Evolutionary conservation across 371 early-diverging fungal genomes (phyloP).

Genomic region (Rhizopus sp.): DNA sequence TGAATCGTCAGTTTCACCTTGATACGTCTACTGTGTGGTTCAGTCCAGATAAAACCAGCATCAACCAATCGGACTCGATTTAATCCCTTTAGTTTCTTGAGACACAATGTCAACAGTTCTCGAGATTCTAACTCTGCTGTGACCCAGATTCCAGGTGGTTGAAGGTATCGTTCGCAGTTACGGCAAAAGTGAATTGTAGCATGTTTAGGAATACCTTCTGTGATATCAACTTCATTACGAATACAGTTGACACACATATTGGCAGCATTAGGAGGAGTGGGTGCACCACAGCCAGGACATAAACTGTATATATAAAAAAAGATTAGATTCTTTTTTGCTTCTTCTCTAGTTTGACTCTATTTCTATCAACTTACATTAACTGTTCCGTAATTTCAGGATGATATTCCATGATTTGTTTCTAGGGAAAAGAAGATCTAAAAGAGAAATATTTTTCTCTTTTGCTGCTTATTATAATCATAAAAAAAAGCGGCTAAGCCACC

Average conservation of each 20-base stretch:
- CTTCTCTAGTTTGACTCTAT: not conserved
- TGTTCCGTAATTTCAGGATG: conserved; percentile 53
- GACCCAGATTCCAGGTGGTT: conserved; percentile 96
- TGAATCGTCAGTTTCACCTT: conserved; percentile 98
- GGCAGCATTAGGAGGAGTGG: conserved; percentile 96
- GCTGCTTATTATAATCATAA: not conserved
- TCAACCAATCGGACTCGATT: conserved; percentile 94
- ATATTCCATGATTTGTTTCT: conserved; percentile 39
- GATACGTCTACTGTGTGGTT: conserved; percentile 94
- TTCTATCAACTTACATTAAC: conserved; percentile 41
- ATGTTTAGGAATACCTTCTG: conserved; percentile 97
- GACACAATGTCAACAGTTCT: conserved; percentile 93
- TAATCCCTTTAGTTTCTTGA: conserved; percentile 93
- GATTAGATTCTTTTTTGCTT: not conserved
- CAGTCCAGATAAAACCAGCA: conserved; percentile 99
- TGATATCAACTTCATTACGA: conserved; percentile 93
- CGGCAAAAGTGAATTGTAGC: conserved; percentile 94
- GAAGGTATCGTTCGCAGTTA: conserved; percentile 96
- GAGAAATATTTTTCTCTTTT: not conserved
- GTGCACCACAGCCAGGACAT: conserved; percentile 97
- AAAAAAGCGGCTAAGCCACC: not conserved
- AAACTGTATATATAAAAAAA: conserved; percentile 25
- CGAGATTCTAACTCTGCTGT: conserved; percentile 87
- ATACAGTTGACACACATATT: conserved; percentile 99
- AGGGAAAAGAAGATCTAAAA: not conserved